A percentile compares a stretch with the other conserved stretches of the same genome.
These are phyloP conservation scores for Biscutella auriculata DNA, from an alignment of 441 rosid species.

Conservation along the genomic window DNA sequence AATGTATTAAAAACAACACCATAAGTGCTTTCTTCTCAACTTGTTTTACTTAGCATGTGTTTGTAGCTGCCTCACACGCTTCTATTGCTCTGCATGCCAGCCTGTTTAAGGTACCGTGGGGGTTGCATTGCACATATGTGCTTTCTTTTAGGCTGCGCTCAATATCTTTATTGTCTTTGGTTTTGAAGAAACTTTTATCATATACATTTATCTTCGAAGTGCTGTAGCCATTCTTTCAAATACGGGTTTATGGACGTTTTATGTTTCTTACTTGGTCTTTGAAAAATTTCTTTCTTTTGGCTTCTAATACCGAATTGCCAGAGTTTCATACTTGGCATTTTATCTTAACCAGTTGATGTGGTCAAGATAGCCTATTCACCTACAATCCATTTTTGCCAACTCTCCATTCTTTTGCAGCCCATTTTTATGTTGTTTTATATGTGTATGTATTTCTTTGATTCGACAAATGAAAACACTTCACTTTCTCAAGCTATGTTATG, in stretches of 20 bases:
- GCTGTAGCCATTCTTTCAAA: not conserved
- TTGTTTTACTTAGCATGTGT: not conserved
- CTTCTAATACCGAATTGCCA: not conserved
- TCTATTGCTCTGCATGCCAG: not conserved
- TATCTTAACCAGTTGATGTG: not conserved
- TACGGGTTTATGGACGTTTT: not conserved
- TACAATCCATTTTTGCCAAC: not conserved
- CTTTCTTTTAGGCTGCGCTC: not conserved
- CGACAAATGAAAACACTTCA: not conserved
- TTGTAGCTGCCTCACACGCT: not conserved
- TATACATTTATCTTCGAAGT: not conserved
- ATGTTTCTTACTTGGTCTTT: conserved; percentile 9
- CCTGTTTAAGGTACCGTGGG: not conserved
- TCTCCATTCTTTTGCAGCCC: not conserved
- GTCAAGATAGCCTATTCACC: not conserved
- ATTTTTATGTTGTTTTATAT: not conserved
- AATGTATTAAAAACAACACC: not conserved
- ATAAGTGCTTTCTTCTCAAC: not conserved
- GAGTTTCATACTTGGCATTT: not conserved
- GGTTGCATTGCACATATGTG: not conserved
- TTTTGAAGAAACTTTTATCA: conserved; percentile 1
- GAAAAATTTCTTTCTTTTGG: not conserved
- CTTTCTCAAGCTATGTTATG: not conserved
- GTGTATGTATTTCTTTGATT: not conserved
- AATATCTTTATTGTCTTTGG: not conserved